Percentiles rank a stretch among this genome's conserved stretches.
Conservation (phyloP, 441 rosid genomes). For the Arabidopsis lyrata region DNA sequence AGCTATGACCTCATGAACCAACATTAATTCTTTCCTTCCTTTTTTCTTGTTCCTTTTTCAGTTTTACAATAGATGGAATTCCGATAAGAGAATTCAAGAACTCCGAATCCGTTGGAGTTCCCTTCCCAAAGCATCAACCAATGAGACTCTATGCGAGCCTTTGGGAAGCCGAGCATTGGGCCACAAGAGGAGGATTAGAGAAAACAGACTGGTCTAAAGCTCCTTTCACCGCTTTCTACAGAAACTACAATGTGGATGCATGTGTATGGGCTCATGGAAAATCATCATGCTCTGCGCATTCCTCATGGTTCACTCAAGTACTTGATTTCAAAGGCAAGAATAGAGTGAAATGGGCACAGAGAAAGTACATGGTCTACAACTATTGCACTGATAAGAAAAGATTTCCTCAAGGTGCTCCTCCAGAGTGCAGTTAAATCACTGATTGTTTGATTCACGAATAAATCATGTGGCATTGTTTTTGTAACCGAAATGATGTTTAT, state of each 20-base stretch:
- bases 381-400: neutral
- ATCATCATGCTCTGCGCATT: neutral
- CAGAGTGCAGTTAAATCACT: neutral
- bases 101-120: neutral
- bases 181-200: constrained; percentile 4
- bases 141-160: neutral
- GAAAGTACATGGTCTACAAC: neutral
- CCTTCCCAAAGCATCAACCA: neutral
- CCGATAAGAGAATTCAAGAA: neutral
- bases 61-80: neutral
- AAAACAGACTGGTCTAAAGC: constrained; percentile 6
- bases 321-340: constrained; percentile 3
- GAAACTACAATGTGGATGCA: constrained; percentile 9
- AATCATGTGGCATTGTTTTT: neutral
- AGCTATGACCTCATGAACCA: neutral
- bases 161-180: constrained; percentile 1
- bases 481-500: neutral
- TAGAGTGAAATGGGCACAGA: constrained; percentile 7
- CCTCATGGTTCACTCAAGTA: neutral
- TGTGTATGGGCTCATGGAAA: neutral
- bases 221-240: constrained; percentile 1
- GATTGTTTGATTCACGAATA: neutral
- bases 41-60: neutral
- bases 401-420: constrained; percentile 3
- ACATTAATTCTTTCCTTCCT: neutral